phyloP scores from a whole-genome alignment of 306 rosid species.

The Fragaria iinumae region DNA sequence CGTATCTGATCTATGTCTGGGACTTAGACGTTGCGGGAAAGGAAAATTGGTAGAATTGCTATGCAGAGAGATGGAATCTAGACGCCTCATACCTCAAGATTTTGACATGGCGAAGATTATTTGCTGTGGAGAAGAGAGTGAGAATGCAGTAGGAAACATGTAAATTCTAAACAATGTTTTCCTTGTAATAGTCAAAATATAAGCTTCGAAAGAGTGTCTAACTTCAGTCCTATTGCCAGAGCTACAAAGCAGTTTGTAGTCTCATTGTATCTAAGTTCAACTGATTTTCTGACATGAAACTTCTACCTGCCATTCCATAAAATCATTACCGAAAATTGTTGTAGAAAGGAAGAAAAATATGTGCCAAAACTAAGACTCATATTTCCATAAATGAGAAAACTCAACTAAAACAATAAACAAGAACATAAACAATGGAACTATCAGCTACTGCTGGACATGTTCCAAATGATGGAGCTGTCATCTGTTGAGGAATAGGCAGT shows the following conservation, averaged over 20 bases:
- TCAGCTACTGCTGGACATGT: too few species aligned
- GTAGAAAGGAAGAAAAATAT: background rate
- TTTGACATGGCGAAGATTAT: constrained; percentile 34
- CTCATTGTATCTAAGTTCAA: background rate
- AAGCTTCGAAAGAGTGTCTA: background rate
- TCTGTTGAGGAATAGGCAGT: background rate
- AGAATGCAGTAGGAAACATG: background rate
- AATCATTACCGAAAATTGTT: background rate
- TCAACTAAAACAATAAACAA: background rate
- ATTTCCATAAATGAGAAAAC: background rate
- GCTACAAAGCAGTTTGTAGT: background rate
- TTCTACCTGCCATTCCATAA: background rate
- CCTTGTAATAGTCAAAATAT: background rate
- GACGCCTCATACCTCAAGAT: constrained; percentile 1
- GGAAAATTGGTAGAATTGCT: constrained; percentile 33
- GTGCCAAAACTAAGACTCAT: background rate
- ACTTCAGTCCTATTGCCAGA: background rate
- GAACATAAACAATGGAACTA: background rate
- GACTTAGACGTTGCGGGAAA: constrained; percentile 51
- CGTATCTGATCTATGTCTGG: constrained; percentile 51
- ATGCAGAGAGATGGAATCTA: constrained; percentile 5
- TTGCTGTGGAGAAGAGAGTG: constrained; percentile 18
- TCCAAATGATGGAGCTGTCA: background rate
- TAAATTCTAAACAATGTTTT: background rate
- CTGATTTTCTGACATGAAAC: background rate